A percentile compares a stretch with the other conserved stretches of the same genome.
phyloP scores from a whole-genome alignment of 257 asterid genomes.

The Solanum rostratum region DNA sequence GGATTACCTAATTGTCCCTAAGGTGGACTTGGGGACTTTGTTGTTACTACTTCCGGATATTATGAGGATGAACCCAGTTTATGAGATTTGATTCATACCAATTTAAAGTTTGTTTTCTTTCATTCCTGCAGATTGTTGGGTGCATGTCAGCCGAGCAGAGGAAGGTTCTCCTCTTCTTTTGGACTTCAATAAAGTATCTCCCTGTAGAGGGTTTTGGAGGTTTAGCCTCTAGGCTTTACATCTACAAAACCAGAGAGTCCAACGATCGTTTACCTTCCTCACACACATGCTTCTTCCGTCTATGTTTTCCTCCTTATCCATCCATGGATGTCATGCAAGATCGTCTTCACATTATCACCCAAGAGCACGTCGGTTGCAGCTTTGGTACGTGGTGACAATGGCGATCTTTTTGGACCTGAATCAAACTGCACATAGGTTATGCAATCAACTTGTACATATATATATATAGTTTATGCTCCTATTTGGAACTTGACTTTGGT shows the following conservation, averaged over 20 bases:
- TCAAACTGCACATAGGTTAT: conserved; percentile 31
- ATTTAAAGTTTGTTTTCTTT: neutral
- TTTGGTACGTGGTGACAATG: conserved; percentile 70
- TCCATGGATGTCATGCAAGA: conserved; percentile 31
- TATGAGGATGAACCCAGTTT: neutral
- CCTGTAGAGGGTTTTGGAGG: conserved; percentile 91
- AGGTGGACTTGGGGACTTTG: neutral
- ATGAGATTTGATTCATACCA: neutral
- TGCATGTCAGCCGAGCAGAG: conserved; percentile 70
- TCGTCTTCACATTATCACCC: conserved; percentile 59
- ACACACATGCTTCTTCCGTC: conserved; percentile 86
- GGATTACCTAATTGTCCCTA: neutral
- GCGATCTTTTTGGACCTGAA: conserved; percentile 7
- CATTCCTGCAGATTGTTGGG: conserved; percentile 43
- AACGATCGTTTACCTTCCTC: conserved; percentile 75
- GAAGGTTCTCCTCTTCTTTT: conserved; percentile 80
- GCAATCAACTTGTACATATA: conserved; percentile 5
- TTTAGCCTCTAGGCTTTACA: conserved; percentile 65
- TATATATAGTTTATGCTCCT: neutral
- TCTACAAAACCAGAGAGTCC: conserved; percentile 47
- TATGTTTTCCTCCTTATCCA: conserved; percentile 76
- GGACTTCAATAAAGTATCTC: conserved; percentile 87
- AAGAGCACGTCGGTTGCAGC: conserved; percentile 92
- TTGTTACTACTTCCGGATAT: neutral
- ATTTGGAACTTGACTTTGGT: conserved; percentile 8